Evolutionary conservation across 1,284 basidiomycete species (phyloP).

Genomic region (Rhodotorula sp.): DNA sequence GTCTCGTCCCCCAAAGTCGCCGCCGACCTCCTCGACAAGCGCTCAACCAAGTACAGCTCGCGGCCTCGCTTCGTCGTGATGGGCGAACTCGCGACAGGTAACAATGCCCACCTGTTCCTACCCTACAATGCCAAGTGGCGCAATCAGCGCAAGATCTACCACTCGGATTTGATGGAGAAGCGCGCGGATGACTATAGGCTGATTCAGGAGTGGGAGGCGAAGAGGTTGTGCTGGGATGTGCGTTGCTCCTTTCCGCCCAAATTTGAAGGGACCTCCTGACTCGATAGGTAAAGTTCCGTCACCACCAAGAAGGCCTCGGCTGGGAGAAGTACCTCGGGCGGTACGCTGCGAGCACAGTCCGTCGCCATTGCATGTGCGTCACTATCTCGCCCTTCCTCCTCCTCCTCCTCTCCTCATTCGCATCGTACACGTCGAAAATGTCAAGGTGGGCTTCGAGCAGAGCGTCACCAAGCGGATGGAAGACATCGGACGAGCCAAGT

Average conservation of each 20-base stretch:
- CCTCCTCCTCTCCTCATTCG: too few species aligned
- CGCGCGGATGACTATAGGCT: slow-evolving; percentile 41
- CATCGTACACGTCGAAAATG: slow-evolving; percentile 2
- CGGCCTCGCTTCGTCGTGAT: slow-evolving; percentile 43
- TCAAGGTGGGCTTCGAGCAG: slow-evolving; percentile 9
- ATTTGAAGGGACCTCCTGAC: too few species aligned
- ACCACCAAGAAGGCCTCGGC: not conserved
- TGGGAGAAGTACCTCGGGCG: slow-evolving; percentile 16
- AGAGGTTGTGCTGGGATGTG: slow-evolving; percentile 37
- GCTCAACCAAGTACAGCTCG: slow-evolving; percentile 40
- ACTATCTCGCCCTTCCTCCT: too few species aligned
- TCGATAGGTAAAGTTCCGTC: not conserved
- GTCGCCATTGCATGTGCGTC: slow-evolving; percentile 13
- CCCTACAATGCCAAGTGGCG: slow-evolving; percentile 36
- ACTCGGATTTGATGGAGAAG: slow-evolving; percentile 39
- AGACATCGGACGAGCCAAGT: not conserved
- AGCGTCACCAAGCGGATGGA: slow-evolving; percentile 13
- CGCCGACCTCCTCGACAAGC: slow-evolving; percentile 42
- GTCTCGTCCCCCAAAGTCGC: slow-evolving; percentile 39
- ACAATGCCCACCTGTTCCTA: not conserved
- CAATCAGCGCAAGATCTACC: slow-evolving; percentile 41
- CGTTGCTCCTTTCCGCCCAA: not conserved
- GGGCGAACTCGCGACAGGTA: slow-evolving; percentile 39
- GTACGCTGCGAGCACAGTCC: not conserved
- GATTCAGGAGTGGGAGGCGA: slow-evolving; percentile 42